Conservation (phyloP, 495 filamentous ascomycete species). For the Talaromyces wortmannii region DNA sequence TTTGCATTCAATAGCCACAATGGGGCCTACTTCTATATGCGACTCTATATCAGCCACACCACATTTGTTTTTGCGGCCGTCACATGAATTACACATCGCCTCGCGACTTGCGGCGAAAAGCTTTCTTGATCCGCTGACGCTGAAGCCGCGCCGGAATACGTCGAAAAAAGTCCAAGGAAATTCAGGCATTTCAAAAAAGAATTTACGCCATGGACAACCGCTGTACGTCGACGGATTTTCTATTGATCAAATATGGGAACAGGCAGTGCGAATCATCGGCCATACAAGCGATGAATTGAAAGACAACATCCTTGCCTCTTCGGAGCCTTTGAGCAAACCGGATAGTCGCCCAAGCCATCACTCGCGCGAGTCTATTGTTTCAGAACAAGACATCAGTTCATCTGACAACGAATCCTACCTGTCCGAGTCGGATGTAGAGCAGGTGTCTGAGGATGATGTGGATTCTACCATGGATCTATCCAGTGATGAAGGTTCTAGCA, state of each 20-base stretch:
- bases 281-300: slow-evolving; percentile 46
- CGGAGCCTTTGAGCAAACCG: background rate
- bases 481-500: slow-evolving; percentile 12
- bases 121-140: slow-evolving; percentile 63
- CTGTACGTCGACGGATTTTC: slow-evolving; percentile 85
- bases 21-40: background rate
- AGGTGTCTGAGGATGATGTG: background rate
- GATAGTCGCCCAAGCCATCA: background rate
- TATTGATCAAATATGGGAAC: slow-evolving; percentile 88
- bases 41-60: slow-evolving; percentile 9
- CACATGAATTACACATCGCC: slow-evolving; percentile 51
- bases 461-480: background rate
- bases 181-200: slow-evolving; percentile 29
- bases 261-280: slow-evolving; percentile 73
- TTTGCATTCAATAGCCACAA: background rate
- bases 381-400: slow-evolving; percentile 14
- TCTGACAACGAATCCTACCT: slow-evolving; percentile 16
- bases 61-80: slow-evolving; percentile 65
- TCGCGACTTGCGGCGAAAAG: slow-evolving; percentile 66
- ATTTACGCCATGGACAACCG: slow-evolving; percentile 58
- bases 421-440: background rate
- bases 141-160: slow-evolving; percentile 47
- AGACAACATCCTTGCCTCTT: background rate
- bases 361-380: slow-evolving; percentile 5
- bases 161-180: slow-evolving; percentile 61